Evolutionary conservation across 257 asterid genomes (phyloP), one percentile per base, ranked within the genome.

Genomic region (Petunia axillaris): DNA sequence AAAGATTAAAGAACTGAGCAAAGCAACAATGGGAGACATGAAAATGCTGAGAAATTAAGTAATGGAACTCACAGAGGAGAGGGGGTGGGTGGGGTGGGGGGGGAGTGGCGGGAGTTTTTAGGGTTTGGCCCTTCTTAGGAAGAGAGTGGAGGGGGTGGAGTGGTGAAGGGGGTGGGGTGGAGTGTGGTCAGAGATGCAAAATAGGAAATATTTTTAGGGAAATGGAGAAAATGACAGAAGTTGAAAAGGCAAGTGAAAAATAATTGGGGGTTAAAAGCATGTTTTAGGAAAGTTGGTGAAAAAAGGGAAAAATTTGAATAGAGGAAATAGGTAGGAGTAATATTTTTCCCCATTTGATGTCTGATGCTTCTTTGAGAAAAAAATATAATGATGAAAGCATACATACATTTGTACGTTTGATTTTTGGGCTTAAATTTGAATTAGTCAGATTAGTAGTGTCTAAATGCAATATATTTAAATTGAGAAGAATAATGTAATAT

Each of bases 61-160:
- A 73, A 73, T 36, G 58, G n/a, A 71, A 43, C 77, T 71, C 77
- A 71, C 77, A 11, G 10, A 44, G 46, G 77, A 71, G 46, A 2
- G 58, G 10, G 58, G 59, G 2, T n/a, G 4, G 3, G 25, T 25
- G 58, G 68, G 43, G 39, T 8, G n/a, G 16, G 16, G 41, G 4
- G 16, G 77, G 77, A 46, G 44, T 71, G 78, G 78, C 78, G 60
- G 62, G 78, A 73, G 78, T 39, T 11, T 73, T 73, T 73, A 73
- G 78, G 78, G 78, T 73, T 73, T 73, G 44, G 78, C 62, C 25
- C 78, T 71, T 25, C 62, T 15, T 4, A 44, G 60, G 59, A 71
- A 73, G 63, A 50, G 63, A 50, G 63, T 73, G 13, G 63, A 50
- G 7, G 43, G 62, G 46, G 25, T 25, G 38, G 59, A 48, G 59